Percentiles rank a stretch among this genome's conserved stretches.
phyloP scores from a whole-genome alignment of 805 yeast genomes.

The Ogataea ganodermae region DNA sequence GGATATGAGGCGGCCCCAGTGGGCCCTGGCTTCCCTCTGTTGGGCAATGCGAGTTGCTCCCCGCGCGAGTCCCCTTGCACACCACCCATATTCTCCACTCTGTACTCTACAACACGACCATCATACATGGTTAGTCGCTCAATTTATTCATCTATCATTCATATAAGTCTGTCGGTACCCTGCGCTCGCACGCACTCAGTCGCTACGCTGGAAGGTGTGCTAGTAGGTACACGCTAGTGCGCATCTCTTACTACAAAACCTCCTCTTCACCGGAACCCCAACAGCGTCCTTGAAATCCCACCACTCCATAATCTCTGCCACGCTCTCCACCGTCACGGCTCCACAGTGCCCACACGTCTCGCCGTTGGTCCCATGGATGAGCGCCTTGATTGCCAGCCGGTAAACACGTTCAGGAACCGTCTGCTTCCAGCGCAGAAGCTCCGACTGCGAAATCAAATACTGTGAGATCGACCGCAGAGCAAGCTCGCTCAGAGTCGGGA shows the following conservation, averaged over 20 bases:
- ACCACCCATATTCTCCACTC: too few relatives aligned
- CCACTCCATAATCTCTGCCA: constrained; percentile 65
- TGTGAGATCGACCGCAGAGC: constrained; percentile 50
- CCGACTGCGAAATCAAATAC: constrained; percentile 56
- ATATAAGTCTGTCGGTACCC: too few relatives aligned
- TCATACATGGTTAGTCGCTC: too few relatives aligned
- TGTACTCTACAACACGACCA: too few relatives aligned
- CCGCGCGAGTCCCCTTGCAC: too few relatives aligned
- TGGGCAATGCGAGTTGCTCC: too few relatives aligned
- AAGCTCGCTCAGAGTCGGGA: constrained; percentile 50
- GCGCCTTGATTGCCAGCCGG: constrained; percentile 48
- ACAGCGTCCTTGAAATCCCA: constrained; percentile 60
- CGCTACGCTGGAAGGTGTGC: too few relatives aligned
- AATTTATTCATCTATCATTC: too few relatives aligned
- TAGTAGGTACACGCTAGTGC: constrained; percentile 39
- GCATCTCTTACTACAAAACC: constrained; percentile 58
- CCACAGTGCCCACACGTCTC: constrained; percentile 58
- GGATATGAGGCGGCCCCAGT: constrained; percentile 38
- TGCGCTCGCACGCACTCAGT: too few relatives aligned
- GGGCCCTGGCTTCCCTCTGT: too few relatives aligned
- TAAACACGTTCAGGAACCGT: constrained; percentile 49
- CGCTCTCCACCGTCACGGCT: constrained; percentile 50
- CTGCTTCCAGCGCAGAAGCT: constrained; percentile 54
- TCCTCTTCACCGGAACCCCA: constrained; percentile 52
- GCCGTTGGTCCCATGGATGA: constrained; percentile 51